Conservation (phyloP, 441 rosid genomes). For the Syzygium syzygioides region DNA sequence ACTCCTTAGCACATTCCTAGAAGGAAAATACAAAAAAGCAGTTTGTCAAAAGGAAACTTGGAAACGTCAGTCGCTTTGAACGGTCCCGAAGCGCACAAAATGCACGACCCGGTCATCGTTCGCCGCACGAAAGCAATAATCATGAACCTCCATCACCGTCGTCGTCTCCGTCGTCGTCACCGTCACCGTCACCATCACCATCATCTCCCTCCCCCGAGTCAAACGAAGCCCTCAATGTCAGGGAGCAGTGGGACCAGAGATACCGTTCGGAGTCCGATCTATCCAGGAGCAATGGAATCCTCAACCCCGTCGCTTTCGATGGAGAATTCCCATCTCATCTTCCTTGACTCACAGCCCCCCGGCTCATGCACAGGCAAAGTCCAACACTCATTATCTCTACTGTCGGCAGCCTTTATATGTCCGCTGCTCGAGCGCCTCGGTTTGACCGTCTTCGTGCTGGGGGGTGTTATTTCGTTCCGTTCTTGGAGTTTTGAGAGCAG, state of each 20-base stretch:
- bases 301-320: not conserved
- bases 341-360: not conserved
- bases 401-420: not conserved
- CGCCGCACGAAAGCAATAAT: not conserved
- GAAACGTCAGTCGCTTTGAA: not conserved
- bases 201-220: not conserved
- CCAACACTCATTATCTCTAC: not conserved
- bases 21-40: not conserved
- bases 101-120: not conserved
- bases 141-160: not conserved
- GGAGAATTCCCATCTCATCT: not conserved
- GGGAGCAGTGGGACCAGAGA: not conserved
- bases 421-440: not conserved
- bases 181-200: no score
- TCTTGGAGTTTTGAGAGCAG: conserved; percentile 1
- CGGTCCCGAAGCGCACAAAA: not conserved
- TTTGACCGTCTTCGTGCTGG: not conserved
- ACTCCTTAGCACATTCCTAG: not conserved
- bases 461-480: not conserved
- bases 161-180: not conserved
- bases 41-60: not conserved
- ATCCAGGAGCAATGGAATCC: not conserved
- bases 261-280: not conserved
- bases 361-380: not conserved
- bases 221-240: not conserved